Evolutionary conservation across 352 stramenopile species (phyloP), one percentile per base, ranked within the genome.

Genomic region (Pelagophyceae sp.): DNA sequence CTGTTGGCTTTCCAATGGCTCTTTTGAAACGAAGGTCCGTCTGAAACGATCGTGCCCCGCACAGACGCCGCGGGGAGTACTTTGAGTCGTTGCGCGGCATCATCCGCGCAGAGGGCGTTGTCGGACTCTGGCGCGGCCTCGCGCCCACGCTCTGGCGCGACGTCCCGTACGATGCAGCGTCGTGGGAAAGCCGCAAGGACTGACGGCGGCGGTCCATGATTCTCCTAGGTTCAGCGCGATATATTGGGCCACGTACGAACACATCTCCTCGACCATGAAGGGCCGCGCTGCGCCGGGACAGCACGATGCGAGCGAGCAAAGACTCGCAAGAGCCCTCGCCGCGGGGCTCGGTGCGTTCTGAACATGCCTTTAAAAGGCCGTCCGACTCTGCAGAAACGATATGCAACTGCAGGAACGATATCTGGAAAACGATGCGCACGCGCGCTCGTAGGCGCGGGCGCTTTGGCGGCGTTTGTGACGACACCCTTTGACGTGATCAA

Each of bases 401-500:
- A n/a, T n/a, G n/a, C n/a, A n/a, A n/a, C n/a, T n/a, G n/a, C n/a
- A n/a, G n/a, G n/a, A n/a, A n/a, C n/a, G n/a, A n/a, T n/a, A n/a
- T n/a, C n/a, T n/a, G n/a, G n/a, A n/a, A n/a, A n/a, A n/a, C n/a
- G n/a, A n/a, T n/a, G n/a, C n/a, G n/a, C n/a, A n/a, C n/a, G n/a
- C n/a, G n/a, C n/a, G n/a, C n/a, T n/a, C n/a, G n/a, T n/a, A n/a
- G n/a, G n/a, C n/a, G n/a, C 92, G 0, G 93, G 94, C 50, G 84
- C 89, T 0, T 83, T 98, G 38, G 92, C 94, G 5, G 90, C 93
- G 3, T 90, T 87, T 15, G 79, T 92, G 32, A 98, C 94, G 45
- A 98, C 93, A 5, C 94, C 94, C 0, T 96, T 98, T 76, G 94
- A 98, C 83, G 92, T 98, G 61, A 88, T 98, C 61, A 98, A 98